Evolutionary conservation across 2,329 filamentous ascomycete species (phyloP), one percentile per base, ranked within the genome.

Genomic region (Sporothrix brunneoviolacea): DNA sequence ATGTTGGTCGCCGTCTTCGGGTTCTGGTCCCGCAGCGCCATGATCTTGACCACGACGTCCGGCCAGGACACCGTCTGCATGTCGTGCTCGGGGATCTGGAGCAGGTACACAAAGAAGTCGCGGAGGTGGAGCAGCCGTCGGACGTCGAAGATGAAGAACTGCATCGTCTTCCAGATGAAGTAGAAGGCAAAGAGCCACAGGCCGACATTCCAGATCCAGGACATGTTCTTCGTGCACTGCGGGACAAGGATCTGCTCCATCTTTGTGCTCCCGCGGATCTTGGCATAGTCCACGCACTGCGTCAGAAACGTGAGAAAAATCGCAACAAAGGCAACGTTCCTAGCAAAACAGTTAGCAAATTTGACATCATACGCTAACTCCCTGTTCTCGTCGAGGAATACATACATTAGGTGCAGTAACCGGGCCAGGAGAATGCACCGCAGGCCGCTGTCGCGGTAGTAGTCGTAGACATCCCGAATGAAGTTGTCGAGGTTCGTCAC

Each of bases 51-150:
- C 19, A 96, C 90, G 22, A 95, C 79, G 57, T 93, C 86, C 62
- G 95, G 88, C 91, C 91, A 96, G 6, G 91, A 91, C 45, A 95
- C 86, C 0, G 89, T 94, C 65, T 96, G 91, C 70, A 96, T 93
- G 59, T 96, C 91, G 51, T 84, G 76, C 52, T 81, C 78, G 0
- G 87, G 86, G 38, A 96, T 89, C 35, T 87, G 85, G 9, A 96
- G 79, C 4, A 95, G 76, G 61, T 94, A 76, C 24, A 83, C 74
- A 63, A 88, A 96, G 65, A 95, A 96, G 64, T 93, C 84, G 56
- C 89, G 87, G 68, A 95, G 84, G 44, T 88, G 77, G 51, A 79
- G 71, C 22, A 96, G 73, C 15, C 87, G 80, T 27, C 84, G 82
- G 22, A 90, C 74, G 60, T 91, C 87, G 41, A 58, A 55, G 38